Evolutionary conservation across 176 grass and related monocot genomes (phyloP), one percentile per base, ranked within the genome.

Genomic region (Themeda triandra): DNA sequence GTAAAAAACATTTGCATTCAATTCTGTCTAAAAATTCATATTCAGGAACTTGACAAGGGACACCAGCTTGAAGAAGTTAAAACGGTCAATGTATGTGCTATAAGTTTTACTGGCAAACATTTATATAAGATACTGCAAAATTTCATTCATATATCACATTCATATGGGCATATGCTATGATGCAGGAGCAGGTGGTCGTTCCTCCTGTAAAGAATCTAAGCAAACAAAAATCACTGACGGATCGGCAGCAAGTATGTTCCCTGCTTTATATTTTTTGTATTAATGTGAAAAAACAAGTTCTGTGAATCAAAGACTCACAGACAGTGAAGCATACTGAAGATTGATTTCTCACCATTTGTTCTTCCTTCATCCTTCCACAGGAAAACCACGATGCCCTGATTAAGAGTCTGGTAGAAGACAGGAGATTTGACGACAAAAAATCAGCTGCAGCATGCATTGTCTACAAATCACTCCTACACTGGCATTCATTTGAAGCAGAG

Each of bases 331-430:
- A 86, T 14, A 24, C 27, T 85, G 23, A 63, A 82, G 31, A 85
- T 40, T 88, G 11, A 82, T 18, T 41, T 88, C 33, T 91, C 36
- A 81, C 33, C 41, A 28, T 33, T 63, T 85, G 32, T 63, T 84
- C 49, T 75, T 48, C 70, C 45, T 86, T 73, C 83, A 35, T 70
- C 79, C 30, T 72, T 86, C 78, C 75, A 63, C 71, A 95, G 95
- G 95, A 98, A 82, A 95, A 95, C 86, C 95, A 98, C 82, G 92
- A 98, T 78, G 49, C 79, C 63, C 95, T 98, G 73, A 90, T 98
- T 87, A 91, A 93, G 77, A 91, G 92, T 86, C 60, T 98, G 46
- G 35, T 77, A 80, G 92, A 98, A 76, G 89, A 92, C 39, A 93
- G 86, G 63, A 86, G 82, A 76, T 95, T 95, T 80, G 90, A 93